phyloP scores from a whole-genome alignment of 345 rosid species.

The Populus tremula region DNA sequence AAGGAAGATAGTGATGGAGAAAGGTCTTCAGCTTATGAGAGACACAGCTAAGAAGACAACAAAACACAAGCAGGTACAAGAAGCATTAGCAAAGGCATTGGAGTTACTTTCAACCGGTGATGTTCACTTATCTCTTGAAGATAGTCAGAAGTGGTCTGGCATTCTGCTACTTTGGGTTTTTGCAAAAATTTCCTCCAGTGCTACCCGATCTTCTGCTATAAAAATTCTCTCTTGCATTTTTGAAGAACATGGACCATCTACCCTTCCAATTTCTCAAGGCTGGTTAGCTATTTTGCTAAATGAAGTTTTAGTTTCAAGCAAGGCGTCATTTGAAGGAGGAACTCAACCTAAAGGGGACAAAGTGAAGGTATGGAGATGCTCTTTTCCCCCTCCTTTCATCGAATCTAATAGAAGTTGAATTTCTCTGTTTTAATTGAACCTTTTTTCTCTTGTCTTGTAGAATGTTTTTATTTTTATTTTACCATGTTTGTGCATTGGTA shows the following conservation, averaged over 20 bases:
- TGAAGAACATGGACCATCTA: slow-evolving; percentile 69
- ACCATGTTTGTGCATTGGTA: background rate
- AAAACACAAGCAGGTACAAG: slow-evolving; percentile 72
- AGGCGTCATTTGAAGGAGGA: slow-evolving; percentile 51
- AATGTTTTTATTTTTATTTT: slow-evolving; percentile 10
- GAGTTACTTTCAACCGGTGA: slow-evolving; percentile 65
- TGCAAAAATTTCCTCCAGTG: slow-evolving; percentile 58
- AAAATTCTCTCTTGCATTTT: slow-evolving; percentile 78
- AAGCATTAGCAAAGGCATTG: slow-evolving; percentile 80
- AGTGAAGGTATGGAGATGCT: slow-evolving; percentile 54
- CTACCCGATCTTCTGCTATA: slow-evolving; percentile 63
- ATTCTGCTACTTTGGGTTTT: slow-evolving; percentile 79
- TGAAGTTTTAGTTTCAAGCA: slow-evolving; percentile 58
- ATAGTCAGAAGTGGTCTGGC: slow-evolving; percentile 90
- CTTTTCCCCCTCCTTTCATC: background rate
- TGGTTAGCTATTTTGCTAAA: slow-evolving; percentile 78
- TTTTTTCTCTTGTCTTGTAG: background rate
- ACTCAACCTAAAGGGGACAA: slow-evolving; percentile 53
- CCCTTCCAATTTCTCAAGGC: slow-evolving; percentile 87
- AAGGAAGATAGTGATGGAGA: slow-evolving; percentile 60
- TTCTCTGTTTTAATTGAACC: background rate
- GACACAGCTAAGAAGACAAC: slow-evolving; percentile 62
- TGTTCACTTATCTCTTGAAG: slow-evolving; percentile 71
- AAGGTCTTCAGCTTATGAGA: slow-evolving; percentile 87
- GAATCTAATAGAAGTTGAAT: background rate